A percentile compares a stretch with the other conserved stretches of the same genome.
phyloP scores from a whole-genome alignment of 768 basidiomycete genomes.

The Boletus pseudo-olivaceus region DNA sequence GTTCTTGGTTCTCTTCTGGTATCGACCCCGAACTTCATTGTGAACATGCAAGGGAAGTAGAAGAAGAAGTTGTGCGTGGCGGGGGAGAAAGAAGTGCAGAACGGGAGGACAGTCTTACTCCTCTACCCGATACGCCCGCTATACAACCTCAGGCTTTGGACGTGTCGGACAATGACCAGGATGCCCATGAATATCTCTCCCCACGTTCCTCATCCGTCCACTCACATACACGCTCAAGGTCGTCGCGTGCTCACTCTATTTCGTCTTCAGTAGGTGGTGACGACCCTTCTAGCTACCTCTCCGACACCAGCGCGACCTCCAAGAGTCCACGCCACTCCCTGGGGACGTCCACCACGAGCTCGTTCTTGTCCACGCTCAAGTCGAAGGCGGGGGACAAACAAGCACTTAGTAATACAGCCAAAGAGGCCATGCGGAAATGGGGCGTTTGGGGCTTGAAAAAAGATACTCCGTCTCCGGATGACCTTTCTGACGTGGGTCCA shows the following conservation, averaged over 20 bases:
- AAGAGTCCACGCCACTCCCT: constrained; percentile 45
- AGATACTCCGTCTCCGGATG: constrained; percentile 41
- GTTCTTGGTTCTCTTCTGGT: constrained; percentile 56
- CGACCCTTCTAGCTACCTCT: constrained; percentile 28
- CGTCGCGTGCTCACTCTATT: constrained; percentile 35
- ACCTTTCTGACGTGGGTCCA: constrained; percentile 40
- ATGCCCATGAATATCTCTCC: constrained; percentile 13
- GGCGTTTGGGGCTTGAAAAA: constrained; percentile 74
- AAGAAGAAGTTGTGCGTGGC: constrained; percentile 17
- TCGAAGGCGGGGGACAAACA: constrained; percentile 80
- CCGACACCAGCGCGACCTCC: constrained; percentile 29
- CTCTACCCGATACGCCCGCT: constrained; percentile 5
- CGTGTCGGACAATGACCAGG: constrained; percentile 20
- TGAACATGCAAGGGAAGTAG: constrained; percentile 21
- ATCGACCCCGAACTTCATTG: constrained; percentile 35
- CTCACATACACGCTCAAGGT: constrained; percentile 32
- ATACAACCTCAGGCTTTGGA: constrained; percentile 8
- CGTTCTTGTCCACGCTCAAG: constrained; percentile 77
- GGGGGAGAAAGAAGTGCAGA: constrained; percentile 30
- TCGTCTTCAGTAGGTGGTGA: constrained; percentile 34
- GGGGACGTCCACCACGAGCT: constrained; percentile 30
- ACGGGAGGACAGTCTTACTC: constrained; percentile 34
- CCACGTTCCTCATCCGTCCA: constrained; percentile 46
- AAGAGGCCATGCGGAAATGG: constrained; percentile 92
- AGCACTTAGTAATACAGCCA: constrained; percentile 77